phyloP scores from a whole-genome alignment of 768 basidiomycete genomes.

The Auriculariales sp. region DNA sequence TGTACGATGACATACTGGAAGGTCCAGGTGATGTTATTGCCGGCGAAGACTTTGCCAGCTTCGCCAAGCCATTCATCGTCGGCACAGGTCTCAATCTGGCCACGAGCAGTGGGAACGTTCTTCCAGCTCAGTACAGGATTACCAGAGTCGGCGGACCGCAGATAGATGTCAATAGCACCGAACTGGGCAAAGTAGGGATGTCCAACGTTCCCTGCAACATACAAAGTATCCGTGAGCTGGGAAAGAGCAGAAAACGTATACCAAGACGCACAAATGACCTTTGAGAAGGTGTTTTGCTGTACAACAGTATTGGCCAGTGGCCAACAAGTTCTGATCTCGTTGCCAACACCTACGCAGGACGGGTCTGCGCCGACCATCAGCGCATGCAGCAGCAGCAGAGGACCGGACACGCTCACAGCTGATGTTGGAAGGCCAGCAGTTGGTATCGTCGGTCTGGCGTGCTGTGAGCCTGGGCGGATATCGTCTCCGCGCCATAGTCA shows the following conservation, averaged over 20 bases:
- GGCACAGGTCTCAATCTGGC: conserved; percentile 37
- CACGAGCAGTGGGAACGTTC: conserved; percentile 40
- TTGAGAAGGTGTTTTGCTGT: conserved; percentile 59
- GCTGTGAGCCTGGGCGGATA: no score
- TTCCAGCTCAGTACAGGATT: conserved; percentile 28
- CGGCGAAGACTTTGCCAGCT: conserved; percentile 30
- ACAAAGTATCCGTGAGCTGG: conserved; percentile 9
- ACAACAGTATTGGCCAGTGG: conserved; percentile 41
- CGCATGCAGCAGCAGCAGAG: neutral
- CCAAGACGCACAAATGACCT: conserved; percentile 63
- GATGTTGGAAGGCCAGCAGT: neutral
- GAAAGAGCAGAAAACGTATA: no score
- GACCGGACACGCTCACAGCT: neutral
- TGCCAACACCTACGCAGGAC: conserved; percentile 28
- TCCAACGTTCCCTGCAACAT: conserved; percentile 52
- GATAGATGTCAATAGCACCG: conserved; percentile 57
- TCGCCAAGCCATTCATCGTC: conserved; percentile 66
- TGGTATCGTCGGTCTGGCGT: no score
- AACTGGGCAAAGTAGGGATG: conserved; percentile 50
- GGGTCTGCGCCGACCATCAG: conserved; percentile 12
- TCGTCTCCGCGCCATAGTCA: no score
- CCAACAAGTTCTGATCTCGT: conserved; percentile 65
- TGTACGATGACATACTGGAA: conserved; percentile 72
- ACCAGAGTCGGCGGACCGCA: conserved; percentile 58
- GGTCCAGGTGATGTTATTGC: conserved; percentile 42